A percentile compares a stretch with the other conserved stretches of the same genome.
phyloP scores from a whole-genome alignment of 306 rosid genomes.

The Quercus rubra region DNA sequence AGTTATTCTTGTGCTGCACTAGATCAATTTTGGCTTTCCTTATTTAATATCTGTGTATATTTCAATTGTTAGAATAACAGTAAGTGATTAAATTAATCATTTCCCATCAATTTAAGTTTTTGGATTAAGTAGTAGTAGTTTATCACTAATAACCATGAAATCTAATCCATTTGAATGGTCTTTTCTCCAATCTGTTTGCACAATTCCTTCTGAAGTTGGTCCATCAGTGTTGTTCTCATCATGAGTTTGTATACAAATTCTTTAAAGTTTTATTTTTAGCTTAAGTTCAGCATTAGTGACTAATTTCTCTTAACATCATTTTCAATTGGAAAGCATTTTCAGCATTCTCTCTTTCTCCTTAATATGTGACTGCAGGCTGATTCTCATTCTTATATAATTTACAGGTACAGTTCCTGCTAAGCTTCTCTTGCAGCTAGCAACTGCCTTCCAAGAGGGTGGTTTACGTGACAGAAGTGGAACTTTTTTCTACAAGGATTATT shows the following conservation, averaged over 20 bases:
- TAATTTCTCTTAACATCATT: not conserved
- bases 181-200: not conserved
- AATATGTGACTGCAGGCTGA: slow-evolving; percentile 1
- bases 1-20: no score
- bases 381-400: slow-evolving; percentile 15
- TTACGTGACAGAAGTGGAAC: slow-evolving; percentile 64
- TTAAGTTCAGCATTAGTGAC: not conserved
- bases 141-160: no score
- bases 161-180: not conserved
- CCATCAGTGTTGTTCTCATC: not conserved
- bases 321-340: not conserved
- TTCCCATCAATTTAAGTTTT: no score
- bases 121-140: no score
- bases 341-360: not conserved
- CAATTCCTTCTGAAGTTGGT: not conserved
- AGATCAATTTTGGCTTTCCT: no score
- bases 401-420: slow-evolving; percentile 84
- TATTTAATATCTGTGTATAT: no score
- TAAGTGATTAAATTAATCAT: no score
- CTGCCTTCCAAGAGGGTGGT: slow-evolving; percentile 66
- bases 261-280: not conserved
- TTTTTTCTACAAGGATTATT: slow-evolving; percentile 69
- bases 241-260: not conserved
- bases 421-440: slow-evolving; percentile 69
- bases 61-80: no score